Evolutionary conservation across 176 grass and related monocot genomes (phyloP).

Genomic region (Bolboschoenus planiculmis): DNA sequence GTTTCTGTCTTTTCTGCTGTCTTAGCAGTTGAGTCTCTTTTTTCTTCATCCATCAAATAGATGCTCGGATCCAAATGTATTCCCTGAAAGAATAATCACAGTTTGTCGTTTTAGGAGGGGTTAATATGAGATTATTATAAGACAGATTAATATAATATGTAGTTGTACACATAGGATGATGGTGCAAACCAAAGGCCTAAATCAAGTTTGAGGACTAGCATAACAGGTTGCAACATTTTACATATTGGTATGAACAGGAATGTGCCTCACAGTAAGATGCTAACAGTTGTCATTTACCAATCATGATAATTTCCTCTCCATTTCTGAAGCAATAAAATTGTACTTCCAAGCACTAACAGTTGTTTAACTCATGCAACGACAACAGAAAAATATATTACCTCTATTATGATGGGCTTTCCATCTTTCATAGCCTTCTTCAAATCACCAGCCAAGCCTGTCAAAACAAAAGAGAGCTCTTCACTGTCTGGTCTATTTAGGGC

Average conservation of each 20-base stretch:
- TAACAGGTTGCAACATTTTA: background rate
- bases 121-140: background rate
- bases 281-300: background rate
- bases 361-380: background rate
- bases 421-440: slow-evolving; percentile 99
- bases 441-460: slow-evolving; percentile 89
- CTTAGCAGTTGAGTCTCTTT: slow-evolving; percentile 42
- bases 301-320: background rate
- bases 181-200: background rate
- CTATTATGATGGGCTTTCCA: slow-evolving; percentile 99
- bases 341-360: background rate
- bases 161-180: background rate
- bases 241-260: background rate
- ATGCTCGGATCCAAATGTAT: slow-evolving; percentile 99
- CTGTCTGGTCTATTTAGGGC: background rate
- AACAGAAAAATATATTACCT: slow-evolving; percentile 33
- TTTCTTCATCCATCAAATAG: slow-evolving; percentile 94
- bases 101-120: background rate
- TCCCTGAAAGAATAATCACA: slow-evolving; percentile 44
- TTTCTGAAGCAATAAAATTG: background rate
- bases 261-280: background rate
- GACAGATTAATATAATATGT: background rate
- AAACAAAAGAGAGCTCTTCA: background rate
- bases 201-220: background rate
- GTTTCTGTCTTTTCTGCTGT: slow-evolving; percentile 31